These are phyloP conservation scores for Zarea fungicola DNA, from an alignment of 2,329 filamentous ascomycete species.

Conservation along the genomic window DNA sequence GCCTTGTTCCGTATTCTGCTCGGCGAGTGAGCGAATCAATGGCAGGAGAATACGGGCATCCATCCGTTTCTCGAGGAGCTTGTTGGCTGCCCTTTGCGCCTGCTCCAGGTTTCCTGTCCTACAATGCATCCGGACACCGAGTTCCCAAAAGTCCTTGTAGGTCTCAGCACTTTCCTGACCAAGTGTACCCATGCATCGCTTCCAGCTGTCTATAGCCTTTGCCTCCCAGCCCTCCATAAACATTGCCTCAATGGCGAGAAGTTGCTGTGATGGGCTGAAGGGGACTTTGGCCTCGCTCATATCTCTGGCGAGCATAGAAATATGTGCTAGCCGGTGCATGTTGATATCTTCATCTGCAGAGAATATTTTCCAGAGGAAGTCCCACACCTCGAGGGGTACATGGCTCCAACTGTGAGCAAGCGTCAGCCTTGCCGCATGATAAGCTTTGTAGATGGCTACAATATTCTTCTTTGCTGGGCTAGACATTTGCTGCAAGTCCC, in stretches of 20 bases:
- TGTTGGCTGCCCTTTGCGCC: slow-evolving; percentile 51
- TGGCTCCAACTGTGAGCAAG: slow-evolving; percentile 44
- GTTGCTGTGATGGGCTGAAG: slow-evolving; percentile 52
- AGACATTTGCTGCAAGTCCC: slow-evolving; percentile 23
- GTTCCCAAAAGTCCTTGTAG: slow-evolving; percentile 54
- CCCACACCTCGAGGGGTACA: slow-evolving; percentile 58
- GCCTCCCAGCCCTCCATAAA: slow-evolving; percentile 56
- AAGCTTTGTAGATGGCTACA: slow-evolving; percentile 43
- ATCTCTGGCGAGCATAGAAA: slow-evolving; percentile 59
- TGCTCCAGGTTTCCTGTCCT: slow-evolving; percentile 51
- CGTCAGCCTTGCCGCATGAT: slow-evolving; percentile 39
- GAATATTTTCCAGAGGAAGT: slow-evolving; percentile 60
- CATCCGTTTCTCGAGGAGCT: slow-evolving; percentile 43
- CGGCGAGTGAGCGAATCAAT: slow-evolving; percentile 64
- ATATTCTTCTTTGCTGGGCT: slow-evolving; percentile 31
- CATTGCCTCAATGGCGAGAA: slow-evolving; percentile 64
- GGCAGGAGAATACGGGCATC: slow-evolving; percentile 57
- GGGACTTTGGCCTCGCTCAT: slow-evolving; percentile 54
- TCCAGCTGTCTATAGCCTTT: slow-evolving; percentile 60
- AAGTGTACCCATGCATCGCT: slow-evolving; percentile 48
- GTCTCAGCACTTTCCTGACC: slow-evolving; percentile 40
- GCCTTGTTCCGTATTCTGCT: slow-evolving; percentile 39
- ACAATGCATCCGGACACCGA: slow-evolving; percentile 62
- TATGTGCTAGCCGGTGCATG: slow-evolving; percentile 53
- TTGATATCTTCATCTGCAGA: slow-evolving; percentile 47